Conservation (phyloP, 139 green algal genomes). For the Spirogloea muscicola region DNA sequence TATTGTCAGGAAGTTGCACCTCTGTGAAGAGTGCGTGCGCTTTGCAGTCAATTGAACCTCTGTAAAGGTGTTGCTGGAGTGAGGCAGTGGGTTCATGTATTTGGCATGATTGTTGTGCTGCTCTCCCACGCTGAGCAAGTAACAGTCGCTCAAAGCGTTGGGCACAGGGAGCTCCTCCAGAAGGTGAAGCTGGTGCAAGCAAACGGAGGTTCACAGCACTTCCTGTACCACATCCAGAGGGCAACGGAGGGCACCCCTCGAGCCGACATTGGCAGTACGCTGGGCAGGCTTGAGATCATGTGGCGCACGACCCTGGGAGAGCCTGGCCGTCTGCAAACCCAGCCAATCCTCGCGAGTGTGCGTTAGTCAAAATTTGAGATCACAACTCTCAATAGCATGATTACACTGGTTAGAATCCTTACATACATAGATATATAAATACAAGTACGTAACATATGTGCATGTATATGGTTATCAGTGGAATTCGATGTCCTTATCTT, state of each 20-base stretch:
- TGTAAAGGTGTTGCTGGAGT: too few species aligned
- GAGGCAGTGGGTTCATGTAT: too few species aligned
- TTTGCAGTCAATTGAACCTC: too few species aligned
- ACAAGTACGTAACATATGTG: background rate
- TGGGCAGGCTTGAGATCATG: conserved; percentile 62
- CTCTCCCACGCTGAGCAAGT: too few species aligned
- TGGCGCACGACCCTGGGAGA: conserved; percentile 59
- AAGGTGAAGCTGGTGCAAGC: conserved; percentile 21
- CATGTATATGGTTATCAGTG: background rate
- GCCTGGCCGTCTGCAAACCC: conserved; percentile 60
- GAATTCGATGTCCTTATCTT: background rate
- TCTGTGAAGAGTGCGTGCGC: too few species aligned
- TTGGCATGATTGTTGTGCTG: too few species aligned
- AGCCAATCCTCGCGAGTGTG: conserved; percentile 54
- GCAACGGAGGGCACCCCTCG: background rate
- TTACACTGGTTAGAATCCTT: background rate
- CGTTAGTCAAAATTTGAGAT: too few species aligned
- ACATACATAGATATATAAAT: background rate
- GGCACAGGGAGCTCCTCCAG: conserved; percentile 38
- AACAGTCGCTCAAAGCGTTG: too few species aligned
- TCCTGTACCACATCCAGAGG: conserved; percentile 47
- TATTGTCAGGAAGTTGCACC: too few species aligned
- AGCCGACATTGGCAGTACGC: conserved; percentile 15
- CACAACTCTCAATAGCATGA: background rate
- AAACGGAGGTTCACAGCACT: conserved; percentile 37